Evolutionary conservation across 1,284 basidiomycete genomes (phyloP).

Genomic region (Rhodotorula sp.): DNA sequence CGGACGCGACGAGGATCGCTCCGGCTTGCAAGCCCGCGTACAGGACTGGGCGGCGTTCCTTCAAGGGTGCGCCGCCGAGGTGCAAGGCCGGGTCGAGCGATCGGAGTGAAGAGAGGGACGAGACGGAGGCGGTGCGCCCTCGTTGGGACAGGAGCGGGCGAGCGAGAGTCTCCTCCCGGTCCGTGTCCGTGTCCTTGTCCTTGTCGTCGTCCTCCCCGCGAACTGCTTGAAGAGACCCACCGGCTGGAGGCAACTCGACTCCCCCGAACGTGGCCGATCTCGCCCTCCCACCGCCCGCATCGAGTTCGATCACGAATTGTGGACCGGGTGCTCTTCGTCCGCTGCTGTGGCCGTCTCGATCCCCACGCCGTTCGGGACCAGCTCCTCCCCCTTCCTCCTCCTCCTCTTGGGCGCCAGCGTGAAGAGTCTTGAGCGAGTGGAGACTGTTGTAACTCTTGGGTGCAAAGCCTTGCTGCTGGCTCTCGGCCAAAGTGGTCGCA

Average conservation of each 20-base stretch:
- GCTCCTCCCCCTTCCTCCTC: background rate
- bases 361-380: background rate
- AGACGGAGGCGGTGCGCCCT: slow-evolving; percentile 22
- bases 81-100: slow-evolving; percentile 28
- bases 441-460: slow-evolving; percentile 21
- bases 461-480: background rate
- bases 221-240: background rate
- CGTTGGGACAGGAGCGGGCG: slow-evolving; percentile 2
- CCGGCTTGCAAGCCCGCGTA: slow-evolving; percentile 79
- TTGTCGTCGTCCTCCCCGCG: background rate
- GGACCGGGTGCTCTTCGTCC: slow-evolving; percentile 5
- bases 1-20: slow-evolving; percentile 60
- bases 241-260: slow-evolving; percentile 20
- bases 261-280: slow-evolving; percentile 33
- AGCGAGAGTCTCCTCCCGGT: background rate
- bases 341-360: too few species aligned
- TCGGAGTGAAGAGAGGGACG: slow-evolving; percentile 23
- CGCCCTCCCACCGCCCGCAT: background rate
- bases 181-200: background rate
- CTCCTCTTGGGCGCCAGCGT: background rate
- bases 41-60: slow-evolving; percentile 58
- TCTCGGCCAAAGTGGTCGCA: background rate
- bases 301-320: slow-evolving; percentile 32
- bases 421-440: slow-evolving; percentile 31
- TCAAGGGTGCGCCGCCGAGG: slow-evolving; percentile 25